Base-by-base conservation (phyloP, 257 asterid species). In the Penstemon barbatus region DNA sequence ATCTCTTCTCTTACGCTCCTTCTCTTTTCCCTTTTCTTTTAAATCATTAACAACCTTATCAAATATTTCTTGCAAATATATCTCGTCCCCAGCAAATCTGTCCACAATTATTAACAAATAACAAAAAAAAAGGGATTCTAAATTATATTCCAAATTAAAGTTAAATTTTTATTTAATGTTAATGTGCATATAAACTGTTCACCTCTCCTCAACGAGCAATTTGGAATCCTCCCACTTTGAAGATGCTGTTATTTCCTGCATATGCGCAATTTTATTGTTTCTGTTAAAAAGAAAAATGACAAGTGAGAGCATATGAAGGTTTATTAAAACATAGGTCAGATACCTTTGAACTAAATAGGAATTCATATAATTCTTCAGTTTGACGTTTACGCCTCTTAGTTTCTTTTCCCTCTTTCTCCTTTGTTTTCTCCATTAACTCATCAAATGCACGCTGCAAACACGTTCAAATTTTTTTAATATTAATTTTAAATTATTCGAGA, bases 371-470 rank as follows among this genome's bases (percentile, higher is more conserved):
- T 50, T 86, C 93, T 53, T 94, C 96, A 15, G 80, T 74, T 54
- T 84, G 84, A 52, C 99, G 96, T 74, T 87, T 87, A 51, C 91
- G 96, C 81, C 71, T 86, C 82, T 91, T 91, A 65, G 90, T 86
- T 81, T 89, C 99, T 69, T 91, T 94, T 75, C 89, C 99, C 69
- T 89, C 97, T 79, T 83, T 91, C 74, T 86, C 99, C 82, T 75
- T 89, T 54, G 80, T 78, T 72, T 85, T 79, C 72, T 83, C 93
- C 57, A 83, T 58, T 73, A 87, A 80, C 71, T 89, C 97, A 64
- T 91, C 91, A 76, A 85, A 89, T 69, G 85, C 73, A 75, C 89
- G 80, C 99, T 94, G 87, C 70, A 70, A 74, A 25, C 33, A 25
- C 33, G 33, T 25, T 25, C 33, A 25, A 25, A 25, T 25, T 25